These are phyloP conservation scores for Ceratobasidium theobromae DNA, from an alignment of 1,284 basidiomycete species.

Conservation along the genomic window DNA sequence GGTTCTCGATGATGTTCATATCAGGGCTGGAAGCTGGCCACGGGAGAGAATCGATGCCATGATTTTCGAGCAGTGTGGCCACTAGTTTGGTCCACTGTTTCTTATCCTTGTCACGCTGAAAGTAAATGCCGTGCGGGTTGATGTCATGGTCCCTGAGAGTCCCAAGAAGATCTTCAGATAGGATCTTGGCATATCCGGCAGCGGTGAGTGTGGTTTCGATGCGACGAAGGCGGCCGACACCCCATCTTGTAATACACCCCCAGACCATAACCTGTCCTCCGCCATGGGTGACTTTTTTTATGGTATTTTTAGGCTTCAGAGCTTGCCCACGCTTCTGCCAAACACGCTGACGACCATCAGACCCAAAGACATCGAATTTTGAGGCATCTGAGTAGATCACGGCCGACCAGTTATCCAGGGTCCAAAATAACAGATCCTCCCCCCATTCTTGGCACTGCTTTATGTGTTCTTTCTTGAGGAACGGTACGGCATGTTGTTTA, in stretches of 20 bases:
- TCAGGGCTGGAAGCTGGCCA: slow-evolving; percentile 47
- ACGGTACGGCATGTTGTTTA: not conserved
- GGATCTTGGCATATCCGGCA: slow-evolving; percentile 17
- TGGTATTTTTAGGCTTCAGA: not conserved
- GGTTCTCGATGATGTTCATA: slow-evolving; percentile 47
- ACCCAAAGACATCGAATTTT: not conserved
- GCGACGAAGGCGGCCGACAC: slow-evolving; percentile 17
- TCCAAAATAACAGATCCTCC: not conserved
- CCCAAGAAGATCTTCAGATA: slow-evolving; percentile 13
- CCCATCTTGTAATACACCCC: slow-evolving; percentile 29
- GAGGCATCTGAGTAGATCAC: not conserved
- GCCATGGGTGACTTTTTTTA: slow-evolving; percentile 20
- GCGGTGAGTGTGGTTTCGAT: slow-evolving; percentile 22
- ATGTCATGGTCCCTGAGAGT: slow-evolving; percentile 12
- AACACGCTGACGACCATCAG: not conserved
- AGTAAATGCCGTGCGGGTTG: slow-evolving; percentile 32
- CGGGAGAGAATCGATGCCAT: slow-evolving; percentile 41
- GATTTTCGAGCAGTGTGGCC: slow-evolving; percentile 42
- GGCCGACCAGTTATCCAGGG: not conserved
- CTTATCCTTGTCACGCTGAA: slow-evolving; percentile 46
- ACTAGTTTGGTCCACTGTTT: slow-evolving; percentile 44
- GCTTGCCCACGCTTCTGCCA: not conserved
- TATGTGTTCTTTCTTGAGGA: not conserved
- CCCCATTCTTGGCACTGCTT: not conserved
- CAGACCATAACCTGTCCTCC: slow-evolving; percentile 33